A percentile compares a stretch with the other conserved stretches of the same genome.
phyloP scores from a whole-genome alignment of 208 protist species.

The Giardia duodenalis region DNA sequence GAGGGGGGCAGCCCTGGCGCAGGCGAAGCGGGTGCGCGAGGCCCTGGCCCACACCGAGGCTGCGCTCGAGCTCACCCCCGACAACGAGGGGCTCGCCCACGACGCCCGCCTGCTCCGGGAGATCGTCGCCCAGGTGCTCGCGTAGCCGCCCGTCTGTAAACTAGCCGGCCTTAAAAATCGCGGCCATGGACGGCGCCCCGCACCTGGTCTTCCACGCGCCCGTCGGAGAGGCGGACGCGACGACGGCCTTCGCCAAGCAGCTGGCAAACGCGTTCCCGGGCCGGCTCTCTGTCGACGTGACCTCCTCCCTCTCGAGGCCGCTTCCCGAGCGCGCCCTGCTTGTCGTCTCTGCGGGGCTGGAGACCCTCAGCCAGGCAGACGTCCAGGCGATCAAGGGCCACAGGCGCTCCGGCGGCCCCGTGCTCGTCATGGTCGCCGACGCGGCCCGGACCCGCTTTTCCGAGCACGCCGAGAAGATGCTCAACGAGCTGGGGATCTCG shows the following conservation, averaged over 20 bases:
- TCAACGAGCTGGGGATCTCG: not conserved
- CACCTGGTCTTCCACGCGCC: slow-evolving; percentile 1
- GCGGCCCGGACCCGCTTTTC: not conserved
- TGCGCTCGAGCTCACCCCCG: not conserved
- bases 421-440: not conserved
- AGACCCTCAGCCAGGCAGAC: not conserved
- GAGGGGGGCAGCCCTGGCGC: not conserved
- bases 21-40: not conserved
- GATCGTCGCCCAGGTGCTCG: too few species aligned
- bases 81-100: not conserved
- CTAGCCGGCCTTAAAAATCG: too few species aligned
- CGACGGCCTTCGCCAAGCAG: not conserved
- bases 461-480: not conserved
- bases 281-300: not conserved
- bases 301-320: not conserved
- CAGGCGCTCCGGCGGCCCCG: not conserved
- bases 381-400: not conserved
- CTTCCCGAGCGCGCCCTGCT: not conserved
- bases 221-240: not conserved
- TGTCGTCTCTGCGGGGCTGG: not conserved
- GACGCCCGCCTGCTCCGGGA: not conserved
- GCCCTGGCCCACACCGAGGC: not conserved
- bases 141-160: too few species aligned
- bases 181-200: too few species aligned
- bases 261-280: not conserved